phyloP scores from a whole-genome alignment of 305 asterid genomes.

The Fraxinus angustifolia region DNA sequence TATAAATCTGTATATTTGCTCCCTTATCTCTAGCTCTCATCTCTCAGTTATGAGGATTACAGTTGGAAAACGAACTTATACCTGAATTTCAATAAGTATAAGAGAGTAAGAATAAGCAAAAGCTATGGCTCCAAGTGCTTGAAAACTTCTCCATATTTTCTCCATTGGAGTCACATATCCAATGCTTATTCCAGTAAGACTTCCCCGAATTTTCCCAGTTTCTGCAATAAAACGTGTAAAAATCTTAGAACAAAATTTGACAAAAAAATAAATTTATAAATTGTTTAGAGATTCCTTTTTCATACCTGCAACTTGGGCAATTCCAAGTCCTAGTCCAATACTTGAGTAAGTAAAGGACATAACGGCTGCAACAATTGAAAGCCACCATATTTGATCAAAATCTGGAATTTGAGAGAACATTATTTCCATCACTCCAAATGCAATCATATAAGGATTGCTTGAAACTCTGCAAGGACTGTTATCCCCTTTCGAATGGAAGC shows the following conservation, averaged over 20 bases:
- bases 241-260: neutral
- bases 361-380: constrained; percentile 37
- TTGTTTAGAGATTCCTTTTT: neutral
- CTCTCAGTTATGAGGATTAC: neutral
- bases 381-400: constrained; percentile 40
- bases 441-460: constrained; percentile 28
- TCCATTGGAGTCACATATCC: neutral
- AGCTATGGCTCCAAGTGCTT: constrained; percentile 11
- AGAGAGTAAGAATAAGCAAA: constrained; percentile 16
- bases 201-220: constrained; percentile 5
- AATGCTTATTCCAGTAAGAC: constrained; percentile 7
- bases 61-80: neutral
- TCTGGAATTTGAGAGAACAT: constrained; percentile 38
- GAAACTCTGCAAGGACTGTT: constrained; percentile 24
- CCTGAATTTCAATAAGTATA: constrained; percentile 9
- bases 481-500: constrained; percentile 32
- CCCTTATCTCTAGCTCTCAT: neutral
- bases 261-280: neutral
- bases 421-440: constrained; percentile 35
- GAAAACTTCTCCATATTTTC: constrained; percentile 8
- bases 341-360: constrained; percentile 41
- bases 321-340: constrained; percentile 35
- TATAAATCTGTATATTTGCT: neutral
- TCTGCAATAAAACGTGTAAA: neutral
- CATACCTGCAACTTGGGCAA: constrained; percentile 37